Percentiles rank a stretch among this genome's conserved stretches.
Evolutionary conservation across 2,329 filamentous ascomycete genomes (phyloP).

Genomic region (Colletotrichum liriopes): DNA sequence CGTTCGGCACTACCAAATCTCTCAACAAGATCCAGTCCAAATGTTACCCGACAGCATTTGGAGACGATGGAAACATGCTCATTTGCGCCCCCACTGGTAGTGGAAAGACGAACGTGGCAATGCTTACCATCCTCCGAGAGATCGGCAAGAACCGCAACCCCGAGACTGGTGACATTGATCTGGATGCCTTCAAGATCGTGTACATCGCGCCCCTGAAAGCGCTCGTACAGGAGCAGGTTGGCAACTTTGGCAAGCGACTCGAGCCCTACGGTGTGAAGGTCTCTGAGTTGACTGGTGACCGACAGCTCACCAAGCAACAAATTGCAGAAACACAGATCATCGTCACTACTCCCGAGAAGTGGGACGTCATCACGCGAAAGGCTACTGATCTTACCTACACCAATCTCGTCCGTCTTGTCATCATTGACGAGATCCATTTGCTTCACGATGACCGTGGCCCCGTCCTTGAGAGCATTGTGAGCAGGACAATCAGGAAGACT

Average conservation of each 20-base stretch:
- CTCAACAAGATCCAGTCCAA: constrained; percentile 97
- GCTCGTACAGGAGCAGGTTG: constrained; percentile 96
- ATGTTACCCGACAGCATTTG: constrained; percentile 91
- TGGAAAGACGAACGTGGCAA: constrained; percentile 98
- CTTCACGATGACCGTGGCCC: constrained; percentile 98
- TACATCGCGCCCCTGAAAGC: constrained; percentile 98
- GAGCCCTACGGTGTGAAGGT: constrained; percentile 94
- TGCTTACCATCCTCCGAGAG: constrained; percentile 96
- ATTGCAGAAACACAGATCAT: constrained; percentile 98
- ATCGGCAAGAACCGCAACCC: constrained; percentile 95
- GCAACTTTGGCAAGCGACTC: constrained; percentile 93
- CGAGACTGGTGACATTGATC: constrained; percentile 91
- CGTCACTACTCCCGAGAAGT: constrained; percentile 98
- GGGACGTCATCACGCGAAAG: constrained; percentile 98
- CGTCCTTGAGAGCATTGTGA: constrained; percentile 96
- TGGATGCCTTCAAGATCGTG: constrained; percentile 98
- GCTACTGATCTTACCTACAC: constrained; percentile 97
- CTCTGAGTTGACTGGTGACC: constrained; percentile 96
- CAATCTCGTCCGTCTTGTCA: constrained; percentile 93
- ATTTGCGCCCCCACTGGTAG: constrained; percentile 97
- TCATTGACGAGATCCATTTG: constrained; percentile 98
- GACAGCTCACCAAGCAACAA: constrained; percentile 98
- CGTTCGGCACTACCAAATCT: constrained; percentile 88
- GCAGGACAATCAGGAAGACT: constrained; percentile 90
- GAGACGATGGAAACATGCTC: constrained; percentile 96